phyloP scores from a whole-genome alignment of 352 stramenopile species.

The Pythium utonaiense region DNA sequence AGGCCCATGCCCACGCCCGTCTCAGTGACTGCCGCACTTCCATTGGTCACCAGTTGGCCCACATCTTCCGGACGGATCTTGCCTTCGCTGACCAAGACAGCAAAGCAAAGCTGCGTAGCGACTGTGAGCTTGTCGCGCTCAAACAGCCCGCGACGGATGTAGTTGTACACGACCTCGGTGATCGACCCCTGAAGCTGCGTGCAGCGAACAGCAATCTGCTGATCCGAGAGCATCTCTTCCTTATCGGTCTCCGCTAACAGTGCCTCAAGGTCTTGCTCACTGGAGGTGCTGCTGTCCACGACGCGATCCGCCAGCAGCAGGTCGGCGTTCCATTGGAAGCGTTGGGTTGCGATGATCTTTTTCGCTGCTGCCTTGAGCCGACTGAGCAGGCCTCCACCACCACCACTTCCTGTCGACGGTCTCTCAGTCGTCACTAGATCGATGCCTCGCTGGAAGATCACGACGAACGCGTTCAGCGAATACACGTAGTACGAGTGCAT shows the following conservation, averaged over 20 bases:
- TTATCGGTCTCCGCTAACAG: constrained; percentile 63
- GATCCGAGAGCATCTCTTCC: constrained; percentile 48
- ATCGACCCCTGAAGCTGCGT: constrained; percentile 59
- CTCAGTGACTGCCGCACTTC: constrained; percentile 22
- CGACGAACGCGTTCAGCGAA: constrained; percentile 93
- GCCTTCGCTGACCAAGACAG: constrained; percentile 81
- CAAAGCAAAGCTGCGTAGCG: constrained; percentile 90
- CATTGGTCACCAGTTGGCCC: constrained; percentile 74
- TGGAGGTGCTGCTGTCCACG: constrained; percentile 31
- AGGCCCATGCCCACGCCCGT: constrained; percentile 81
- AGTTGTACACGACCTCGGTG: constrained; percentile 92
- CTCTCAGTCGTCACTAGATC: constrained; percentile 75
- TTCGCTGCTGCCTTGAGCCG: constrained; percentile 80
- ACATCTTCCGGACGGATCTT: constrained; percentile 54
- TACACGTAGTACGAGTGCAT: constrained; percentile 96
- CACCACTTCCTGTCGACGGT: constrained; percentile 15
- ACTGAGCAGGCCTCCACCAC: constrained; percentile 38
- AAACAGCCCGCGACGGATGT: constrained; percentile 92
- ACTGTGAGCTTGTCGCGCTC: constrained; percentile 93
- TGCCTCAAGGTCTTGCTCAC: constrained; percentile 59
- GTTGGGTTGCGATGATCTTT: constrained; percentile 78
- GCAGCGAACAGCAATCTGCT: constrained; percentile 56
- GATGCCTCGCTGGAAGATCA: constrained; percentile 94
- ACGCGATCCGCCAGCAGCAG: constrained; percentile 73
- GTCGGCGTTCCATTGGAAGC: constrained; percentile 87